Conservation (phyloP, 306 rosid species). For the Cicer bijugum region DNA sequence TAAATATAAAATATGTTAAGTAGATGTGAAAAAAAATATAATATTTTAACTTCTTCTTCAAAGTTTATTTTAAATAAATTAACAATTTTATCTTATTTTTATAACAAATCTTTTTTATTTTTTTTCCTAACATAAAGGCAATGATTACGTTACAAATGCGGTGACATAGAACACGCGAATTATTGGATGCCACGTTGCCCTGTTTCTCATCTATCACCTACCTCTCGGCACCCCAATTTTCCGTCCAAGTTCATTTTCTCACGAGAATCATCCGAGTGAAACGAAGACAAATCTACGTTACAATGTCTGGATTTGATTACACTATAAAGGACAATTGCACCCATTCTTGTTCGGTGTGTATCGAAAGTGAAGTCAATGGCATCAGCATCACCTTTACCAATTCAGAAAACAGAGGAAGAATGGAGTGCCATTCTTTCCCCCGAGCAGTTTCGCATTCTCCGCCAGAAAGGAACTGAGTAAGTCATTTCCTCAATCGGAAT, state of each 20-base stretch:
- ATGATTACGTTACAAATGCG: too few species aligned
- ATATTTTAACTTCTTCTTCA: too few species aligned
- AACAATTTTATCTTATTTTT: too few species aligned
- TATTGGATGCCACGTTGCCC: not conserved
- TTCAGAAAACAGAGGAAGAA: slow-evolving; percentile 6
- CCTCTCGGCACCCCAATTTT: not conserved
- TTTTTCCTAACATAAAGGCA: too few species aligned
- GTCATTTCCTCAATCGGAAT: not conserved
- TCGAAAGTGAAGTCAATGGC: slow-evolving; percentile 1
- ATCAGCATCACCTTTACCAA: not conserved
- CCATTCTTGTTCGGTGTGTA: not conserved
- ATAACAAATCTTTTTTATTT: too few species aligned
- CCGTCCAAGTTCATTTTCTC: not conserved
- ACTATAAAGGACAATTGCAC: not conserved
- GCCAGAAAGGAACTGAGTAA: slow-evolving; percentile 85
- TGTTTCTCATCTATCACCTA: not conserved
- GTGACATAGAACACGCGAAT: too few species aligned
- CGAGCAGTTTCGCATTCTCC: slow-evolving; percentile 82
- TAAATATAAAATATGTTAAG: too few species aligned
- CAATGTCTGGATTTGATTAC: not conserved
- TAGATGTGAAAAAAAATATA: too few species aligned
- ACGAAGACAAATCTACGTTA: not conserved
- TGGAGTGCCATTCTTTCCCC: slow-evolving; percentile 68
- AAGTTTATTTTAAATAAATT: too few species aligned
- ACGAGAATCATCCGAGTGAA: not conserved